A percentile compares a stretch with the other conserved stretches of the same genome.
phyloP scores from a whole-genome alignment of 2,329 filamentous ascomycete species.

The Arthrobotrys musiformis region DNA sequence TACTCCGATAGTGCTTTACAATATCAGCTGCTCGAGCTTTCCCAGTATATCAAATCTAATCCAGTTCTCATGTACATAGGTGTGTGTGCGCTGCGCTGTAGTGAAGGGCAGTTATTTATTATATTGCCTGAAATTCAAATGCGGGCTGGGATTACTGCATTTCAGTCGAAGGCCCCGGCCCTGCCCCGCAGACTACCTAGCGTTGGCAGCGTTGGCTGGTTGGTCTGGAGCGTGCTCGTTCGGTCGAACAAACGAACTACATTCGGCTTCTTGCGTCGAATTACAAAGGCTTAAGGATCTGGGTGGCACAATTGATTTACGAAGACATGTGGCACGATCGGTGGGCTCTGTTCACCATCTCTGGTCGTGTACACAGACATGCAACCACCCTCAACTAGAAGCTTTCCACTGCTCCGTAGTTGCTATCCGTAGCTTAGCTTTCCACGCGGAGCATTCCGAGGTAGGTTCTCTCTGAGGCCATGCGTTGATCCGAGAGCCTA shows the following conservation, averaged over 20 bases:
- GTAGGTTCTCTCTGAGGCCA: no score
- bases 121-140: neutral
- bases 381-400: neutral
- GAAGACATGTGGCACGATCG: neutral
- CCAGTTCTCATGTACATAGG: no score
- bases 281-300: slow-evolving; percentile 13
- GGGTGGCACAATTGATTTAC: neutral
- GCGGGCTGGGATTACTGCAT: neutral
- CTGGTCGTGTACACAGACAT: neutral
- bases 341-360: neutral
- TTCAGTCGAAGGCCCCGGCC: no score
- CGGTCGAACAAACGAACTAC: neutral
- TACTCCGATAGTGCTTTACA: no score
- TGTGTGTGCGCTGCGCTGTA: no score
- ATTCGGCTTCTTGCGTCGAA: neutral
- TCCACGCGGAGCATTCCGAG: neutral
- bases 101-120: no score
- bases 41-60: no score
- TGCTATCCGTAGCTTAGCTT: neutral
- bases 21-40: no score
- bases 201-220: neutral
- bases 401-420: neutral
- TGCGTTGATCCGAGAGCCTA: no score
- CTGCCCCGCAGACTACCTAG: neutral
- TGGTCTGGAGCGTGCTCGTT: neutral